Conservation (phyloP, 306 rosid genomes). For the Rosa multiflora region DNA sequence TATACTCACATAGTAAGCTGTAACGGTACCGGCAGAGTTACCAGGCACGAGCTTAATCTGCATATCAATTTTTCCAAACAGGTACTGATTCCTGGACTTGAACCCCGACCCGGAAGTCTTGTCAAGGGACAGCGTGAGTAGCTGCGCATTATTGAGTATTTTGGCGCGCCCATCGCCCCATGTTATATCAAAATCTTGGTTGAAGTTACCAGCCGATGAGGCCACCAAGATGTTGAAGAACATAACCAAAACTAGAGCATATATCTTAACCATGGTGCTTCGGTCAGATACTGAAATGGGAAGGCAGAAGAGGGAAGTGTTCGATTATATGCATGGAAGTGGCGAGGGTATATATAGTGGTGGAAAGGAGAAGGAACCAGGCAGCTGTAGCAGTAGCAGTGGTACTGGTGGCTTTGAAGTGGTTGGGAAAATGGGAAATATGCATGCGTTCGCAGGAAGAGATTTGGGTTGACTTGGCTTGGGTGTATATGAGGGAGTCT, state of each 20-base stretch:
- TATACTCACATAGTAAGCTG: constrained; percentile 51
- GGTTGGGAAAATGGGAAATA: constrained; percentile 21
- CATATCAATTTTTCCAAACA: constrained; percentile 66
- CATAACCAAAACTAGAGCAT: not conserved
- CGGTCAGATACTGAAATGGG: not conserved
- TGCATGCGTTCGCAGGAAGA: constrained; percentile 5
- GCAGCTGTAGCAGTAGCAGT: not conserved
- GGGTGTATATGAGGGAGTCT: not conserved
- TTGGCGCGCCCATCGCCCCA: constrained; percentile 59
- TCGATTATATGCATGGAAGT: constrained; percentile 5
- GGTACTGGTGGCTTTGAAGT: constrained; percentile 13
- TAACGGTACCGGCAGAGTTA: constrained; percentile 28
- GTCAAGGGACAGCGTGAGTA: constrained; percentile 10
- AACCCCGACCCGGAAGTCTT: constrained; percentile 20
- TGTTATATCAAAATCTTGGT: constrained; percentile 50
- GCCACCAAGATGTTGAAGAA: not conserved
- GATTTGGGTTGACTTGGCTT: constrained; percentile 19
- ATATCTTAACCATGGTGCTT: constrained; percentile 1
- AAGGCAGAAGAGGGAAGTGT: not conserved
- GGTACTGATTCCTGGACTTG: constrained; percentile 31
- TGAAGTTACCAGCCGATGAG: constrained; percentile 35
- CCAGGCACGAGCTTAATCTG: constrained; percentile 71
- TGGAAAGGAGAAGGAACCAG: not conserved
- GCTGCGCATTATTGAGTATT: constrained; percentile 12
- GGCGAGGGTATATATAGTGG: constrained; percentile 4